Evolutionary conservation across 1,284 basidiomycete genomes (phyloP).

Genomic region (Peniophora sp.): DNA sequence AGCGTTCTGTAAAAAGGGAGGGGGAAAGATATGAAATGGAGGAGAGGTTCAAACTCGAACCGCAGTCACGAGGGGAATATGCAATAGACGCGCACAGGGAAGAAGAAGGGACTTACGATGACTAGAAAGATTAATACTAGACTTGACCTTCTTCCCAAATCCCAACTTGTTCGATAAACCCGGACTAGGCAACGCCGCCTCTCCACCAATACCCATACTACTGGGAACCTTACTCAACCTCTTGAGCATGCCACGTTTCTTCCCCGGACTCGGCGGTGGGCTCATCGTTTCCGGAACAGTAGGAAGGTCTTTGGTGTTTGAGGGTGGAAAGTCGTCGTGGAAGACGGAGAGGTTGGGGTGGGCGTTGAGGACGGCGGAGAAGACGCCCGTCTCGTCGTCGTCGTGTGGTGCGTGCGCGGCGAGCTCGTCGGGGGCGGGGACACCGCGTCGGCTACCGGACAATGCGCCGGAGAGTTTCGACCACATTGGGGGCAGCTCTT

Average conservation of each 20-base stretch:
- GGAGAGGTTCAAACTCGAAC: neutral
- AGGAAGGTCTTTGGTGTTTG: conserved; percentile 25
- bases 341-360: conserved; percentile 55
- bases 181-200: conserved; percentile 15
- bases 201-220: conserved; percentile 8
- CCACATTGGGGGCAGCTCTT: neutral
- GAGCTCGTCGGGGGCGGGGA: no score
- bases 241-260: conserved; percentile 26
- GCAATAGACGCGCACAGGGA: neutral
- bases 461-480: neutral
- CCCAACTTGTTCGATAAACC: conserved; percentile 29
- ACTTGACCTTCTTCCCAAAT: conserved; percentile 49
- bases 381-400: conserved; percentile 27
- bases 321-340: conserved; percentile 23
- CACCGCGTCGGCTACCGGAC: neutral
- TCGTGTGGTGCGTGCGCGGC: neutral
- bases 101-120: conserved; percentile 27
- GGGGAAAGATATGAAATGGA: neutral
- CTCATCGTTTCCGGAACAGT: conserved; percentile 21
- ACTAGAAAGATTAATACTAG: conserved; percentile 32
- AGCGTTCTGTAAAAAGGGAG: neutral
- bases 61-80: neutral
- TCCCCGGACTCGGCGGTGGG: conserved; percentile 38
- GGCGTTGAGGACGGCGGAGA: conserved; percentile 45
- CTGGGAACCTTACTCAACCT: conserved; percentile 22